phyloP scores from a whole-genome alignment of 495 filamentous ascomycete species.

The Trichocladium antarcticum region DNA sequence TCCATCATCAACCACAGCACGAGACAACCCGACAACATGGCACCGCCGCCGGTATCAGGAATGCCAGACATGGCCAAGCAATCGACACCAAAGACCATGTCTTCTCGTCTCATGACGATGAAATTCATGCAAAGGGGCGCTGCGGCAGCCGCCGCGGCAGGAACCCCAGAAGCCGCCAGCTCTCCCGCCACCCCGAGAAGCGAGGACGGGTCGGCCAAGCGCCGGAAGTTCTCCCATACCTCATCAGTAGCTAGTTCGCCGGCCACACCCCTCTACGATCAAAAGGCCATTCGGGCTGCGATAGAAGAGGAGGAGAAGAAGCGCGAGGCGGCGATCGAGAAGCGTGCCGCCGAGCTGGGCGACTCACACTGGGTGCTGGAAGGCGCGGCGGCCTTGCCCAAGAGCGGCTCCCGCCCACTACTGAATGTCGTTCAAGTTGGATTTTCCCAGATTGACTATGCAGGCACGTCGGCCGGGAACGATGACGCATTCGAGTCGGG shows the following conservation, averaged over 20 bases:
- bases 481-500: conserved; percentile 9
- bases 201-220: conserved; percentile 39
- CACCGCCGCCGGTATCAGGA: conserved; percentile 7
- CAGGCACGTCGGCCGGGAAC: conserved; percentile 1
- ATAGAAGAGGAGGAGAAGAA: conserved; percentile 65
- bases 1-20: not conserved
- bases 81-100: conserved; percentile 59
- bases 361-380: conserved; percentile 84
- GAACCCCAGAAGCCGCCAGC: conserved; percentile 24
- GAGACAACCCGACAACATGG: conserved; percentile 5
- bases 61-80: conserved; percentile 28
- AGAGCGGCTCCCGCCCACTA: conserved; percentile 18
- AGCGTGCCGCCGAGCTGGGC: conserved; percentile 59
- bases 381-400: conserved; percentile 13
- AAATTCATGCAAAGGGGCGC: conserved; percentile 98
- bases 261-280: conserved; percentile 29
- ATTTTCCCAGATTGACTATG: conserved; percentile 38
- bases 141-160: conserved; percentile 36
- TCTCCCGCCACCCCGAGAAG: conserved; percentile 31
- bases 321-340: conserved; percentile 56
- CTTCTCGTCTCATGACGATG: conserved; percentile 84
- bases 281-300: conserved; percentile 51
- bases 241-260: conserved; percentile 8
- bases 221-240: conserved; percentile 35
- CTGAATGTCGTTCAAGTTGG: conserved; percentile 40